Evolutionary conservation across 768 basidiomycete species (phyloP).

Genomic region (Paxillus involutus): DNA sequence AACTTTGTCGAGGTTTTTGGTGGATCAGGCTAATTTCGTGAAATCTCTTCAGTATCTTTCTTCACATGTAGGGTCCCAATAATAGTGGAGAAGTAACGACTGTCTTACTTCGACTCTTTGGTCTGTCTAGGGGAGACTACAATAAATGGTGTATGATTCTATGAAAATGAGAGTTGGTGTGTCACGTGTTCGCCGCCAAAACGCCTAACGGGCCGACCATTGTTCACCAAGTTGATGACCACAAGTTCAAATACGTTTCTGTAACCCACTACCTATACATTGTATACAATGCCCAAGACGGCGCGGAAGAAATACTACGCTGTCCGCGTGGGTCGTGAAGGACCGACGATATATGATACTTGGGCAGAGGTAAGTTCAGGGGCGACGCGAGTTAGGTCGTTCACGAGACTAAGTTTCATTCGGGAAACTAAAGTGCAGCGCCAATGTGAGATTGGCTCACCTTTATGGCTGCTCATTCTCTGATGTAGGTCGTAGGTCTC

Average conservation of each 20-base stretch:
- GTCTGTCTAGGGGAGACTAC: too few species aligned
- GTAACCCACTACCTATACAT: not conserved
- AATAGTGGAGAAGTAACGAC: too few species aligned
- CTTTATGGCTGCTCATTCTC: not conserved
- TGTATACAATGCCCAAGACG: constrained; percentile 33
- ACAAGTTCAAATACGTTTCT: not conserved
- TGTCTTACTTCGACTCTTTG: too few species aligned
- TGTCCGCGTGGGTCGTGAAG: constrained; percentile 55
- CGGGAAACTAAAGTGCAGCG: constrained; percentile 40
- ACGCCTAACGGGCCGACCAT: not conserved
- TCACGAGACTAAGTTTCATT: not conserved
- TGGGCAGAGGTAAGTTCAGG: constrained; percentile 57
- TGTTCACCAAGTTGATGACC: not conserved
- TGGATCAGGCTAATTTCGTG: not conserved
- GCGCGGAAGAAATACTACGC: constrained; percentile 55
- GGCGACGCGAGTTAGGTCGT: not conserved
- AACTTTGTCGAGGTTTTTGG: constrained; percentile 76
- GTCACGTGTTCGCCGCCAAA: not conserved
- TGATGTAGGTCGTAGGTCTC: constrained; percentile 40
- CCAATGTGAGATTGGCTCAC: constrained; percentile 34
- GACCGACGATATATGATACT: constrained; percentile 52
- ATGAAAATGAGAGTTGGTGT: not conserved
- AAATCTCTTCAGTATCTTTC: too few species aligned
- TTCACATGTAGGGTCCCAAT: too few species aligned
- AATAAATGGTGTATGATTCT: too few species aligned